A percentile compares a stretch with the other conserved stretches of the same genome.
These are phyloP conservation scores for Aphanomyces cochlioides DNA, from an alignment of 352 stramenopile species.

Conservation along the genomic window DNA sequence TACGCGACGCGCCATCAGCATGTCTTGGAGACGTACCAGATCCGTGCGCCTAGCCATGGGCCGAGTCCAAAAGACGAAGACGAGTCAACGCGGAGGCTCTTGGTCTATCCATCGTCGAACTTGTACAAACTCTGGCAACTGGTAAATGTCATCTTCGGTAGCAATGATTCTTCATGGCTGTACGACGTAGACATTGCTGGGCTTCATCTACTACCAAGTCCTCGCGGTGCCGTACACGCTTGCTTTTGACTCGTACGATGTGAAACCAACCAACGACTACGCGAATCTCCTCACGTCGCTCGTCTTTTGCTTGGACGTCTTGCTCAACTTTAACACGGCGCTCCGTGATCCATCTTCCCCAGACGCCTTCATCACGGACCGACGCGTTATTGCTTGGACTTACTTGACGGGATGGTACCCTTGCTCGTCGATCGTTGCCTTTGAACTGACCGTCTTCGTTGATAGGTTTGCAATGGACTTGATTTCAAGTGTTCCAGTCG, in stretches of 20 bases:
- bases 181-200: slow-evolving; percentile 43
- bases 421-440: slow-evolving; percentile 5
- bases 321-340: slow-evolving; percentile 50
- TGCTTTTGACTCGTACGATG: slow-evolving; percentile 58
- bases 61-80: slow-evolving; percentile 40
- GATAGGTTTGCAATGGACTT: slow-evolving; percentile 74
- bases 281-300: slow-evolving; percentile 27
- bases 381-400: slow-evolving; percentile 47
- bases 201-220: slow-evolving; percentile 77
- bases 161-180: background rate
- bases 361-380: slow-evolving; percentile 55
- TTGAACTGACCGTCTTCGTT: slow-evolving; percentile 8
- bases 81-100: slow-evolving; percentile 30
- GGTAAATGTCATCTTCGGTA: slow-evolving; percentile 41
- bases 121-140: slow-evolving; percentile 77
- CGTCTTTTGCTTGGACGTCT: slow-evolving; percentile 41
- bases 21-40: slow-evolving; percentile 70
- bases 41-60: slow-evolving; percentile 43
- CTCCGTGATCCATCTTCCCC: slow-evolving; percentile 37
- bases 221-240: slow-evolving; percentile 60
- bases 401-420: slow-evolving; percentile 56
- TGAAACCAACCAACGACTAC: slow-evolving; percentile 20
- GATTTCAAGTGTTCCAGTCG: slow-evolving; percentile 67
- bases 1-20: slow-evolving; percentile 68
- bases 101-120: slow-evolving; percentile 64